Base-by-base conservation (phyloP, 768 basidiomycete genomes). In the Aureoboletus auriporus region DNA sequence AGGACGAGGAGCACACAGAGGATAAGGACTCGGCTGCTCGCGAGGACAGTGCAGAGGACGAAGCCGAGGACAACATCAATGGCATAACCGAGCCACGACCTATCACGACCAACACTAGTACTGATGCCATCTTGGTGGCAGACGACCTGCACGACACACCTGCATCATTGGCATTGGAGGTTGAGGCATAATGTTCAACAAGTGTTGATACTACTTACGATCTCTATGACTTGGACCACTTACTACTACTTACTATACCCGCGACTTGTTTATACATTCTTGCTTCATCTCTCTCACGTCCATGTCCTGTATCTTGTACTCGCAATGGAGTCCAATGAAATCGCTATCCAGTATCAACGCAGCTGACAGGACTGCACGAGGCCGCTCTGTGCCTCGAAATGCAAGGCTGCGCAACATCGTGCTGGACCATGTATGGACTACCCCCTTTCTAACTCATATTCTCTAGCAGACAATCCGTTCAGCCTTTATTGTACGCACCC, bases 351-450 rank as follows among this genome's bases (percentile, higher is more conserved):
- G 14, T 26, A 23, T 23, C 20, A 23, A 23, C 20, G 20, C 34
- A 11, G 39, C 62, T 56, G 53, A 59, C 42, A 64, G 60, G 59
- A 39, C 37, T 34, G 51, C 61, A 64, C 53, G 61, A 58, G 61
- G 61, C 42, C 27, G 29, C 35, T 23, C 35, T 43, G 46, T 44
- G n/a, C 28, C 36, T 35, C 14, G 43, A 38, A 7, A 27, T 33
- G 31, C 48, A 20, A 52, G 49, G 51, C 54, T 50, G 54, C 41
- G 60, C 43, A 52, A 11, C 37, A 49, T 46, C 40, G 35, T 50
- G 47, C 39, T 36, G 16, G 36, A 23, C 20, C 20, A 23, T 23
- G 20, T 23, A 23, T 23, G 20, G 2, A 23, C 20, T 29, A 30
- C 44, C 30, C 23, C 47, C 14, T 50, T 59, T 59, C 44, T 29